Evolutionary conservation across 352 stramenopile genomes (phyloP), one percentile per base, ranked within the genome.

Genomic region (Globisporangium irregulare): DNA sequence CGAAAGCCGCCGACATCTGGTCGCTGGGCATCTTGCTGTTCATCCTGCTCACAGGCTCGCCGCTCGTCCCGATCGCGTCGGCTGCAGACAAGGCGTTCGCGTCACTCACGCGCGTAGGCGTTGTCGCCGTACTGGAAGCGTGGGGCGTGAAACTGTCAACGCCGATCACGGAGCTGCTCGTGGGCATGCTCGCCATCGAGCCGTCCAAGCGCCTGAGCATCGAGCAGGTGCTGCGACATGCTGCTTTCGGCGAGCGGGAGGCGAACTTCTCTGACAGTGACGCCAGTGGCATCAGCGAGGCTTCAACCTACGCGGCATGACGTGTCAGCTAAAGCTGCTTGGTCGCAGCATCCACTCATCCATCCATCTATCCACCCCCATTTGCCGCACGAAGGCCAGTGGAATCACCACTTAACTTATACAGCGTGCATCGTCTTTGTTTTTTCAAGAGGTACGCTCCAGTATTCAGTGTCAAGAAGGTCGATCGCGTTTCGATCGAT

Each of bases 11-110:
- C n/a, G 82, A 90, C 36, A 78, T 86, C 20, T 90, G 82, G 82
- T 90, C 82, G 15, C 72, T 89, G 2, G 80, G 82, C 20, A 76
- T 90, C 43, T 54, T 90, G 75, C 73, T 90, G 24, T 82, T 78
- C 27, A 83, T 89, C 59, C 86, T 89, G 77, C 70, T 90, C 22
- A 76, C 80, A 1, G 82, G 82, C 3, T 78, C 80, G 10, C 80
- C 78, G 46, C 73, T 87, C 1, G 69, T 87, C 1, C 75, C 76
- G 10, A 79, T 81, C 55, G 78, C 80, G 3, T 72, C 69, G 1
- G 8, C 36, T 0, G 66, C 64, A 4, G 79, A 88, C 61, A 74
- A 62, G 24, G 75, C 78, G 29, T 90, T 85, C 59, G 59, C 71
- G 20, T 62, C 81, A 8, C 64, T 88, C 38, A 71, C 69, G 62